phyloP scores from a whole-genome alignment of 371 early-diverging fungal genomes.

The Zychaea mexicana region DNA sequence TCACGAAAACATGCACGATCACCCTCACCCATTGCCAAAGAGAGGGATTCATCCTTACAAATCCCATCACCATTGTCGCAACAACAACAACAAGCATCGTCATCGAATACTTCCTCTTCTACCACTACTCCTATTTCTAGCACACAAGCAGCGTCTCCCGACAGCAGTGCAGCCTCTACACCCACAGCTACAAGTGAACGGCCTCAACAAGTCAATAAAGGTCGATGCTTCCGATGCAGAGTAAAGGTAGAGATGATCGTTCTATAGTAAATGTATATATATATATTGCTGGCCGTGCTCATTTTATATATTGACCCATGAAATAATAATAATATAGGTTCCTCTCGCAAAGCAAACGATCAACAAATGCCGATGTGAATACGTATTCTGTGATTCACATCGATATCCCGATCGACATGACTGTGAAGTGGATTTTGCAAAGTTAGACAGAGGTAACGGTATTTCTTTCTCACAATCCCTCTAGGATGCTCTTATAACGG shows the following conservation, averaged over 20 bases:
- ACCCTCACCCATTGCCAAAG: conserved; percentile 27
- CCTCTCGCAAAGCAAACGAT: conserved; percentile 82
- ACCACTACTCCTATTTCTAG: conserved; percentile 11
- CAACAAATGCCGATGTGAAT: conserved; percentile 81
- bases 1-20: conserved; percentile 37
- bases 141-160: no score
- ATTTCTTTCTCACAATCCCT: background rate
- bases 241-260: conserved; percentile 51
- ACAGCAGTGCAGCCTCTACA: conserved; percentile 20
- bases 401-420: conserved; percentile 77
- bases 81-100: conserved; percentile 19
- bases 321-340: conserved; percentile 38
- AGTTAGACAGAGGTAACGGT: conserved; percentile 54
- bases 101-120: background rate
- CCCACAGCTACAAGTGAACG: conserved; percentile 17
- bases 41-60: background rate
- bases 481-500: no score
- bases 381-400: conserved; percentile 82
- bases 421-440: conserved; percentile 77
- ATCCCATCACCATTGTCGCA: background rate
- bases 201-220: conserved; percentile 68
- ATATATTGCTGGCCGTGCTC: no score
- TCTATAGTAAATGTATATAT: background rate
- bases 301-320: background rate
- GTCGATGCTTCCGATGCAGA: conserved; percentile 76